These are phyloP conservation scores for Ophioceras dolichostomum DNA, from an alignment of 2,329 filamentous ascomycete genomes.

Conservation along the genomic window DNA sequence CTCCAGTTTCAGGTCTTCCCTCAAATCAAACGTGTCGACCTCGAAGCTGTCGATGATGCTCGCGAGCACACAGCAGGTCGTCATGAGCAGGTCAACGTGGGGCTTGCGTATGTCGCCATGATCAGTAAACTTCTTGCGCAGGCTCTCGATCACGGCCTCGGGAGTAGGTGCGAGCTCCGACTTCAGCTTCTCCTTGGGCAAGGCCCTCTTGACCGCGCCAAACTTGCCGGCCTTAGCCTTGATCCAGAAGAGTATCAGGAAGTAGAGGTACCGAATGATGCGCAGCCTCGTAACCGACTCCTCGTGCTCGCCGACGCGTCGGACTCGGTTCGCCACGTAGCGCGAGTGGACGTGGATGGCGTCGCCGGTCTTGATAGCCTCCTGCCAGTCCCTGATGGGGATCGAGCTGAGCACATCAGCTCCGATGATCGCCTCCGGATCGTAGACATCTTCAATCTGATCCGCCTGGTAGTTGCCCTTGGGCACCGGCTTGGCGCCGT, in stretches of 20 bases:
- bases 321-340: constrained; percentile 54
- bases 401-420: constrained; percentile 54
- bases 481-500: constrained; percentile 62
- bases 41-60: constrained; percentile 63
- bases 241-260: constrained; percentile 41
- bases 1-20: constrained; percentile 60
- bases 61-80: constrained; percentile 59
- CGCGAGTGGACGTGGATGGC: constrained; percentile 44
- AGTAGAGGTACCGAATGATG: constrained; percentile 47
- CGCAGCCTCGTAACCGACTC: constrained; percentile 40
- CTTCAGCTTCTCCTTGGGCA: constrained; percentile 48
- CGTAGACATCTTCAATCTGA: constrained; percentile 62
- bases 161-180: constrained; percentile 44
- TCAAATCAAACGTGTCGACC: constrained; percentile 57
- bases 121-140: constrained; percentile 58
- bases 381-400: constrained; percentile 63
- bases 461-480: constrained; percentile 54
- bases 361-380: constrained; percentile 46
- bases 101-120: constrained; percentile 55
- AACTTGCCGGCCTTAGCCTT: constrained; percentile 31
- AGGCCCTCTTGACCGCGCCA: constrained; percentile 38
- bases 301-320: constrained; percentile 38
- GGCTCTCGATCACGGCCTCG: constrained; percentile 50
- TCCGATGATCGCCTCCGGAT: constrained; percentile 53
- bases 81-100: constrained; percentile 59